These are phyloP conservation scores for Lumnitzera racemosa DNA, from an alignment of 345 rosid species.

Conservation along the genomic window DNA sequence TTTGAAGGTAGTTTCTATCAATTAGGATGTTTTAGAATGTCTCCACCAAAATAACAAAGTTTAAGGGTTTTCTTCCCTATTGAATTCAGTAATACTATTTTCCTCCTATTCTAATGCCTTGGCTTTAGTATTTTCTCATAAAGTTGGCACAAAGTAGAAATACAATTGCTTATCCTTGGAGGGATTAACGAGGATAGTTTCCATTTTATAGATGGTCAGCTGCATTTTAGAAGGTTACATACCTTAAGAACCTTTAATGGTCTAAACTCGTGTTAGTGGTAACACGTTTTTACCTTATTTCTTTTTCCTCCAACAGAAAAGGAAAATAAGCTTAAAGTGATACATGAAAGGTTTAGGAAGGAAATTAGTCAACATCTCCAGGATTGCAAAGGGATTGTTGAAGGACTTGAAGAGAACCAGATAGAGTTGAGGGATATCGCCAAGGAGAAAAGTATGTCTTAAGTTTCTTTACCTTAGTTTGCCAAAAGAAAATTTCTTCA, in stretches of 20 bases:
- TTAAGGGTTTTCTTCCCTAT: neutral
- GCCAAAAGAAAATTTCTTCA: constrained; percentile 1
- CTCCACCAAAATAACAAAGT: neutral
- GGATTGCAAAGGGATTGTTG: constrained; percentile 44
- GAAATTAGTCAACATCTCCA: constrained; percentile 54
- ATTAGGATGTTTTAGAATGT: neutral
- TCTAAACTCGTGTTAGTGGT: too few relatives aligned
- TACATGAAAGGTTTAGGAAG: constrained; percentile 60
- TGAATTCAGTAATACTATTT: too few relatives aligned
- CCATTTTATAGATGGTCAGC: too few relatives aligned
- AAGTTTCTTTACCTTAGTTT: constrained; percentile 1
- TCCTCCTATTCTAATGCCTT: neutral
- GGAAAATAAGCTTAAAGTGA: constrained; percentile 56
- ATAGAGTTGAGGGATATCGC: constrained; percentile 50
- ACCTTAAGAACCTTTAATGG: too few relatives aligned
- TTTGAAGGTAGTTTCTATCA: constrained; percentile 49
- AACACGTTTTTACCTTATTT: neutral
- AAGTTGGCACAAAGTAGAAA: too few relatives aligned
- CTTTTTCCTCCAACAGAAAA: constrained; percentile 42
- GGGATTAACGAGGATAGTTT: too few relatives aligned
- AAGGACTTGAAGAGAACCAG: constrained; percentile 57
- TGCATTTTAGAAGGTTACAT: too few relatives aligned
- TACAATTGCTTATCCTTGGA: too few relatives aligned
- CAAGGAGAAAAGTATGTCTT: constrained; percentile 73
- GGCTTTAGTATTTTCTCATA: too few relatives aligned